Evolutionary conservation across 768 basidiomycete genomes (phyloP), one percentile per base, ranked within the genome.

Genomic region (Suillus brevipes): DNA sequence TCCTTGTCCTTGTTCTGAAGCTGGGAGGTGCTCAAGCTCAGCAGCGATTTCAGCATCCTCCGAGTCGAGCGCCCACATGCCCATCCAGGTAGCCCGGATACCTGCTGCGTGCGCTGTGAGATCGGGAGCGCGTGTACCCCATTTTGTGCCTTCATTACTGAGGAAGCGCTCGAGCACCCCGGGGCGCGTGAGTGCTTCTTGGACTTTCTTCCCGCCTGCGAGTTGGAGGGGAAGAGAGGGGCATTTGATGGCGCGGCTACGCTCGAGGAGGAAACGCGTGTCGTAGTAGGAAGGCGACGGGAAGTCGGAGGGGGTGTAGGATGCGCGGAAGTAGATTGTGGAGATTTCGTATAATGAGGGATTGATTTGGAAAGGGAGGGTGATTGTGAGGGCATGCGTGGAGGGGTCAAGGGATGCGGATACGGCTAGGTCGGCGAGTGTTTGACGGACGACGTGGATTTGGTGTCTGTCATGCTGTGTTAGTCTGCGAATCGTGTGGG

Each of bases 171-270:
- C 93, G 25, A 97, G 81, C 8, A 92, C 78, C 1, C 89, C 89
- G 0, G 87, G 86, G 34, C 87, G 84, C 8, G 89, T 85, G 18
- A 99, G 83, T 0, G 90, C 91, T 71, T 98, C 89, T 75, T 99
- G 97, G 0, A 99, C 87, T 73, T 97, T 97, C 82, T 99, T 99
- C 4, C 90, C 89, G 0, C 97, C 97, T 0, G 96, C 95, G n/a
- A 98, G 87, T 68, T 99, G 97, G 16, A 99, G 83, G 6, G 91
- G 88, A 68, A 98, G 87, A 1, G 88, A 87, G 0, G 97, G 97
- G 72, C 97, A 99, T 67, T 98, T 97, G 81, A 95, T 95, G 0
- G 97, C 95, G 60, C 77, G 80, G 7, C 91, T 92, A 45, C 87
- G 82, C 74, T 99, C 96, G 42, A 99, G 82, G 16, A 87, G 77